These are phyloP conservation scores for Pseudogymnoascus sp. DNA, from an alignment of 2,329 filamentous ascomycete species.

Conservation along the genomic window DNA sequence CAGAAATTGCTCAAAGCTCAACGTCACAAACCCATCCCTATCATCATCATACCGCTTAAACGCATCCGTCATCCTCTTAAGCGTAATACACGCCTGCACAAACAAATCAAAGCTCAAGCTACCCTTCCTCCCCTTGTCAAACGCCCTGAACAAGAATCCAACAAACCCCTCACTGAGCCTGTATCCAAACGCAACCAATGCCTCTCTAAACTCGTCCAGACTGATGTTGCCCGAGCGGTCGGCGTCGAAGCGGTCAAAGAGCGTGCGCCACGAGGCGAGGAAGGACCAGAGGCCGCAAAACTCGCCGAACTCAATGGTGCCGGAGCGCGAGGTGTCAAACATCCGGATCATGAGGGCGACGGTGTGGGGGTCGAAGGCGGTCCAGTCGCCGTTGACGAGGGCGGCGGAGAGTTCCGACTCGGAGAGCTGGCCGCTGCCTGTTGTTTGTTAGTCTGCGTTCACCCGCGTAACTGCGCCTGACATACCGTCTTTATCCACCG, in stretches of 20 bases:
- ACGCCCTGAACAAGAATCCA: slow-evolving; percentile 75
- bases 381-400: slow-evolving; percentile 94
- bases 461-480: slow-evolving; percentile 9
- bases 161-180: slow-evolving; percentile 78
- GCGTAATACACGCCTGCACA: slow-evolving; percentile 90
- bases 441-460: slow-evolving; percentile 15
- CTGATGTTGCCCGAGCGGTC: slow-evolving; percentile 83
- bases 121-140: slow-evolving; percentile 66
- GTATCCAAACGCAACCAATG: slow-evolving; percentile 88
- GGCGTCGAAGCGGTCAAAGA: slow-evolving; percentile 92
- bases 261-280: slow-evolving; percentile 81
- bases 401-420: slow-evolving; percentile 82
- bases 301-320: slow-evolving; percentile 87
- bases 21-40: slow-evolving; percentile 81
- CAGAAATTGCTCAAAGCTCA: slow-evolving; percentile 76
- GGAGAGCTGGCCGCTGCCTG: slow-evolving; percentile 71
- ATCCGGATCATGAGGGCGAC: slow-evolving; percentile 99
- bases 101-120: slow-evolving; percentile 91
- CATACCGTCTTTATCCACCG: slow-evolving; percentile 77
- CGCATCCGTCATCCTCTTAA: slow-evolving; percentile 98
- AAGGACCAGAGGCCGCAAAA: slow-evolving; percentile 97
- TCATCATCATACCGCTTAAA: slow-evolving; percentile 99
- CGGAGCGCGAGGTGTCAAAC: slow-evolving; percentile 89
- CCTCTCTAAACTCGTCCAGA: slow-evolving; percentile 78
- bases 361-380: slow-evolving; percentile 84